Conservation (phyloP, 176 grass and related monocot genomes). For the Oryza punctata region DNA sequence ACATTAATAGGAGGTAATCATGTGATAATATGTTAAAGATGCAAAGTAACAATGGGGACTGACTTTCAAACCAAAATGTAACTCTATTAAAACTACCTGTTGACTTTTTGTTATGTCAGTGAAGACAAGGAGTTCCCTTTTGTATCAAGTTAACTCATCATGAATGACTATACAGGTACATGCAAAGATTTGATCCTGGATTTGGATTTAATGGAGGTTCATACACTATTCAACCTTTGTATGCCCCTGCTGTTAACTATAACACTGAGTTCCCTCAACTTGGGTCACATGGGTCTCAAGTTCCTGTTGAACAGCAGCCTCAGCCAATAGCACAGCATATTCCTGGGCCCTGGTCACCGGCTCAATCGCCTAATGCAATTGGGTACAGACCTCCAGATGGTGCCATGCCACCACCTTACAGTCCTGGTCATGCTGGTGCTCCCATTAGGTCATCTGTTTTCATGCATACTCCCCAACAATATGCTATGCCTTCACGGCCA, state of each 20-base stretch:
- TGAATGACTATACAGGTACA: conserved; percentile 56
- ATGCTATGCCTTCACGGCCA: conserved; percentile 52
- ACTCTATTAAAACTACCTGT: not conserved
- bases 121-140: not conserved
- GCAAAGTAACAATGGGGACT: not conserved
- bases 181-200: conserved; percentile 98
- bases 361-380: conserved; percentile 51
- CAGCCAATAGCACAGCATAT: conserved; percentile 59
- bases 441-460: conserved; percentile 52
- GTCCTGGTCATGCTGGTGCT: conserved; percentile 48
- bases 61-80: not conserved
- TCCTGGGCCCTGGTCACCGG: conserved; percentile 51
- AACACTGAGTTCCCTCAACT: conserved; percentile 98
- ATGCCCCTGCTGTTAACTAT: conserved; percentile 93
- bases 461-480: conserved; percentile 68
- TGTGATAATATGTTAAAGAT: not conserved
- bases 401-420: conserved; percentile 48
- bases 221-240: conserved; percentile 84
- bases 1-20: not conserved
- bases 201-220: conserved; percentile 84
- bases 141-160: not conserved
- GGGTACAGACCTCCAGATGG: conserved; percentile 60
- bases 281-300: conserved; percentile 62
- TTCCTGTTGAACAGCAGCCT: conserved; percentile 63
- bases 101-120: not conserved